Conservation (phyloP, 495 filamentous ascomycete genomes). For the Hypomontagnella monticulosa region DNA sequence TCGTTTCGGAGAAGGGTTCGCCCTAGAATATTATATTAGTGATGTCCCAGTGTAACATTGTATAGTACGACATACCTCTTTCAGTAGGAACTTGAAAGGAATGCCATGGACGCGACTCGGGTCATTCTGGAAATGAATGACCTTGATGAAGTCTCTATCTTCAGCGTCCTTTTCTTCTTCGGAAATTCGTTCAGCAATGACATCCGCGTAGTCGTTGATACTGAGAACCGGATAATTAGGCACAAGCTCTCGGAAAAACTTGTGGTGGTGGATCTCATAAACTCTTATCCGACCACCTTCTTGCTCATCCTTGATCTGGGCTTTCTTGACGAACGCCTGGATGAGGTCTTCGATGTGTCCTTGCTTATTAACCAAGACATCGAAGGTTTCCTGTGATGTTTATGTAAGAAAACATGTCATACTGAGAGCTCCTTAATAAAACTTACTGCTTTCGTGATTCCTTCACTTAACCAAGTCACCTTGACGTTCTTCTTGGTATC, state of each 20-base stretch:
- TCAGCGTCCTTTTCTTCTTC: constrained; percentile 76
- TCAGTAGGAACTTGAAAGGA: constrained; percentile 90
- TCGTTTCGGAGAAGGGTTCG: constrained; percentile 89
- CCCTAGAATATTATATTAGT: constrained; percentile 60
- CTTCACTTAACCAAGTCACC: constrained; percentile 85
- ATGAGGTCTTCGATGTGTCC: constrained; percentile 81
- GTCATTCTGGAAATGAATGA: constrained; percentile 93
- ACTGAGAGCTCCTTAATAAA: not conserved
- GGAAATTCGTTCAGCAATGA: constrained; percentile 83
- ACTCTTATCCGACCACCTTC: constrained; percentile 72
- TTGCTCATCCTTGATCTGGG: constrained; percentile 76
- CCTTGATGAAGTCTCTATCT: constrained; percentile 71
- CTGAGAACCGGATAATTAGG: constrained; percentile 71
- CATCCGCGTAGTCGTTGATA: constrained; percentile 83
- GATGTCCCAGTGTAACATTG: not conserved
- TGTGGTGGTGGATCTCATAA: constrained; percentile 80
- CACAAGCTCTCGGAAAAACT: constrained; percentile 78
- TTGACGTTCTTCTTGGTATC: constrained; percentile 89
- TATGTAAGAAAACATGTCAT: constrained; percentile 41
- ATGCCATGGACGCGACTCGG: constrained; percentile 77
- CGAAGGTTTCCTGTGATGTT: constrained; percentile 69
- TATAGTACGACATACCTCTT: constrained; percentile 69
- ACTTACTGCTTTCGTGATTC: constrained; percentile 86
- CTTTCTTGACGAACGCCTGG: constrained; percentile 77
- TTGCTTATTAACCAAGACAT: constrained; percentile 85